Evolutionary conservation across 352 stramenopile species (phyloP).

Genomic region (Globisporangium paroecandrum): DNA sequence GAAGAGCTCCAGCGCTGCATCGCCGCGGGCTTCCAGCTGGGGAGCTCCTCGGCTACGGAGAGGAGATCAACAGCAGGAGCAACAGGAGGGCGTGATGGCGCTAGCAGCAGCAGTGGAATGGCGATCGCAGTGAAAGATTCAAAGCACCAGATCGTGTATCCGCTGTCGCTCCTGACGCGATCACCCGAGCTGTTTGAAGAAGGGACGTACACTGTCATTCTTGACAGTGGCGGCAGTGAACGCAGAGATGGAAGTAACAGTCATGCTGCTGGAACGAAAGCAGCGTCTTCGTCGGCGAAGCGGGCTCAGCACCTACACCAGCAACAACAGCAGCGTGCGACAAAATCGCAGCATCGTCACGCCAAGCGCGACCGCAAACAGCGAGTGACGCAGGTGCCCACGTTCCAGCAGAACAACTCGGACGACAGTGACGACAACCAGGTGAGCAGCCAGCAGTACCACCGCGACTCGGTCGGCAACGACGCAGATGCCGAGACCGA

Average conservation of each 20-base stretch:
- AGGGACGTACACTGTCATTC: conserved; percentile 44
- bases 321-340: not conserved
- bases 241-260: not conserved
- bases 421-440: conserved; percentile 24
- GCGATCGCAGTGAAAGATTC: conserved; percentile 29
- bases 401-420: conserved; percentile 10
- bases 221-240: conserved; percentile 12
- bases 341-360: conserved; percentile 8
- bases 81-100: conserved; percentile 18
- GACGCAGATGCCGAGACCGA: conserved; percentile 21
- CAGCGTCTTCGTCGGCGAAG: conserved; percentile 2
- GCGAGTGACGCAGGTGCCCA: conserved; percentile 11
- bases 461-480: conserved; percentile 21
- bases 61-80: not conserved
- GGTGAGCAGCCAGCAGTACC: conserved; percentile 6
- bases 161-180: conserved; percentile 60
- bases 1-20: conserved; percentile 55
- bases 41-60: not conserved
- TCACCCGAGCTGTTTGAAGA: conserved; percentile 51
- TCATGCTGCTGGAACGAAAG: not conserved
- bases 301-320: conserved; percentile 5
- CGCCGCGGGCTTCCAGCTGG: conserved; percentile 36
- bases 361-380: conserved; percentile 7
- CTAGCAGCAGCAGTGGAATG: conserved; percentile 16
- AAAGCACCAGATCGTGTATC: conserved; percentile 47